A percentile compares a stretch with the other conserved stretches of the same genome.
Evolutionary conservation across 2,329 filamentous ascomycete species (phyloP).

Genomic region (Myriosclerotinia curreyana): DNA sequence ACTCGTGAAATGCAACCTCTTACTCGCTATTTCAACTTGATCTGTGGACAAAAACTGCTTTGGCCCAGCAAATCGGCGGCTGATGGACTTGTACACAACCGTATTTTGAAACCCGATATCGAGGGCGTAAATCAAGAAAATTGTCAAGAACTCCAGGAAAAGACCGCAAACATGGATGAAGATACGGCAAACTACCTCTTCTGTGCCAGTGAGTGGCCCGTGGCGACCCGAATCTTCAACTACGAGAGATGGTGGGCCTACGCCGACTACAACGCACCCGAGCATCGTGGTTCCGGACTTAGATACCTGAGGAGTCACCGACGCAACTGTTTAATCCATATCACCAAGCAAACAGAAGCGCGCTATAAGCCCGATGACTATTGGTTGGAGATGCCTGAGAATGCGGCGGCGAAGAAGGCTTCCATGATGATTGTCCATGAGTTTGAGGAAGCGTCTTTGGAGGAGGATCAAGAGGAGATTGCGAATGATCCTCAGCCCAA

Average conservation of each 20-base stretch:
- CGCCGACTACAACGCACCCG: background rate
- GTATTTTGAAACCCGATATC: background rate
- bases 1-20: background rate
- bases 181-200: background rate
- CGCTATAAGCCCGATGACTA: too few relatives aligned
- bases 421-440: too few relatives aligned
- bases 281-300: background rate
- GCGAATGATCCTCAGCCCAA: too few relatives aligned
- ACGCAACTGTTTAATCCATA: background rate
- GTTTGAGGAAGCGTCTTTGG: too few relatives aligned
- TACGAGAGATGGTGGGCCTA: background rate
- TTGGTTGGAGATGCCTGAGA: too few relatives aligned
- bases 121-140: background rate
- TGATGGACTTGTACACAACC: background rate
- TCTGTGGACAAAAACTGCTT: background rate
- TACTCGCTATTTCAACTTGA: slow-evolving; percentile 14
- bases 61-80: background rate
- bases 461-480: too few relatives aligned
- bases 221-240: background rate
- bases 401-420: too few relatives aligned
- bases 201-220: background rate
- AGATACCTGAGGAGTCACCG: background rate
- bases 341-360: too few relatives aligned
- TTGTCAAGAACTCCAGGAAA: background rate
- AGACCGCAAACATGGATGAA: background rate